A percentile compares a stretch with the other conserved stretches of the same genome.
These are phyloP conservation scores for Bryum argenteum DNA, from an alignment of 225 moss, liverwort and hornwort species.

Conservation along the genomic window DNA sequence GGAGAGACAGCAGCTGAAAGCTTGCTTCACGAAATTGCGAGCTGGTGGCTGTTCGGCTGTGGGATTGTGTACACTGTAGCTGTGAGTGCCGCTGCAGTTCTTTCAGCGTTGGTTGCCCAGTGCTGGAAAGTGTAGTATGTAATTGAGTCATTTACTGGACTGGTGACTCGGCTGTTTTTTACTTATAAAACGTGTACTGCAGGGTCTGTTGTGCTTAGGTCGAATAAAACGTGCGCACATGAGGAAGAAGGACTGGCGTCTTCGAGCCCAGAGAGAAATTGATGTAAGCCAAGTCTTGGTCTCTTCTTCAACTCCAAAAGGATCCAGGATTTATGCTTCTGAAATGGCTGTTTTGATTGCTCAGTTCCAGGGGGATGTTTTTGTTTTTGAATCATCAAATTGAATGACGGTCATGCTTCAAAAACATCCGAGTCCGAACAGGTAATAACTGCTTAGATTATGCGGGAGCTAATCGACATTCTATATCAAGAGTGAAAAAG, in stretches of 20 bases:
- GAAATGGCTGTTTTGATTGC: no score
- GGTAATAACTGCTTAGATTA: no score
- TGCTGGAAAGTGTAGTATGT: background rate
- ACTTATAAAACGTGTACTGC: background rate
- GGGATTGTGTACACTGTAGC: constrained; percentile 80
- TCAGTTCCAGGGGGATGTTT: no score
- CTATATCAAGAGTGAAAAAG: no score
- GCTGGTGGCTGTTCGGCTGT: constrained; percentile 78
- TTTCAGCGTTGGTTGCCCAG: background rate
- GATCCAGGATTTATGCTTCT: background rate
- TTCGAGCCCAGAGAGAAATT: constrained; percentile 53
- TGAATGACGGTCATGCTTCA: no score
- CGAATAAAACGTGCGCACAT: constrained; percentile 51
- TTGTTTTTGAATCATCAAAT: no score
- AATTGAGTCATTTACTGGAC: no score
- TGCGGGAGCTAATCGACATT: no score
- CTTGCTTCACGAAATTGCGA: constrained; percentile 71
- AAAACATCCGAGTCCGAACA: no score
- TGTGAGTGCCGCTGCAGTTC: constrained; percentile 43
- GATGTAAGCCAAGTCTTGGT: constrained; percentile 38
- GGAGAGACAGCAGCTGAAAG: constrained; percentile 73
- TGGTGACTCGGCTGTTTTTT: no score
- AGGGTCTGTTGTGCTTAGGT: constrained; percentile 65
- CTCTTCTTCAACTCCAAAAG: background rate
- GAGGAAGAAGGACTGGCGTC: constrained; percentile 49